Conservation (phyloP, 2,329 filamentous ascomycete genomes). For the Microascus cirrosus region DNA sequence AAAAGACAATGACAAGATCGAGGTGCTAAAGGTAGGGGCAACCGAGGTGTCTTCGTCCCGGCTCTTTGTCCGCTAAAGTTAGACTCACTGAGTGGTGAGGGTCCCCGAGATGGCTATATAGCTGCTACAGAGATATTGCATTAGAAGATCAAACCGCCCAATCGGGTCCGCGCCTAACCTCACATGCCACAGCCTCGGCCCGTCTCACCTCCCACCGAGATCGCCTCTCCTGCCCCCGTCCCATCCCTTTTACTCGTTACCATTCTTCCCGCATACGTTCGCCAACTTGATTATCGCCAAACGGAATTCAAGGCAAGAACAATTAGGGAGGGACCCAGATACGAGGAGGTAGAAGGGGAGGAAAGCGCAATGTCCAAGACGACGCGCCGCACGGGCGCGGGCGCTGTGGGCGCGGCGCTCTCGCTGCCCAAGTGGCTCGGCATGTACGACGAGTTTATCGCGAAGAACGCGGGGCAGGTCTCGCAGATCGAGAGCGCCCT, state of each 20-base stretch:
- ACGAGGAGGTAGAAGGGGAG: no score
- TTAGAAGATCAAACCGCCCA: background rate
- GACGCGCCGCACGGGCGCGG: background rate
- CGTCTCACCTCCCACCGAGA: no score
- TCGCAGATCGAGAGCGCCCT: constrained; percentile 91
- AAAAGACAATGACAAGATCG: no score
- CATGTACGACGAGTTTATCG: constrained; percentile 82
- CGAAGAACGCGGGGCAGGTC: constrained; percentile 86
- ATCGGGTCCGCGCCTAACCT: background rate
- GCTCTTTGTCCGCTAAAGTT: no score
- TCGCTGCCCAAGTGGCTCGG: constrained; percentile 55
- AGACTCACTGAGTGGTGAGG: no score
- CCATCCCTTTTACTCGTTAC: background rate
- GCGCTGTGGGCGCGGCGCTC: constrained; percentile 15
- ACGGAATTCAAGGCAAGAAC: no score
- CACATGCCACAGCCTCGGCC: background rate
- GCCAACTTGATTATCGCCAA: background rate
- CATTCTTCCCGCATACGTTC: background rate
- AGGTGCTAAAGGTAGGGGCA: no score
- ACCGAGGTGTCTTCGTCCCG: no score
- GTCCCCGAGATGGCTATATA: background rate
- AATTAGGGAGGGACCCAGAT: no score
- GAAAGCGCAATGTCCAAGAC: background rate
- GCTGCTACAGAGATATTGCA: background rate
- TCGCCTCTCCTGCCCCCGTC: no score